phyloP scores from a whole-genome alignment of 352 stramenopile genomes.

The Thalassiosira exigua region DNA sequence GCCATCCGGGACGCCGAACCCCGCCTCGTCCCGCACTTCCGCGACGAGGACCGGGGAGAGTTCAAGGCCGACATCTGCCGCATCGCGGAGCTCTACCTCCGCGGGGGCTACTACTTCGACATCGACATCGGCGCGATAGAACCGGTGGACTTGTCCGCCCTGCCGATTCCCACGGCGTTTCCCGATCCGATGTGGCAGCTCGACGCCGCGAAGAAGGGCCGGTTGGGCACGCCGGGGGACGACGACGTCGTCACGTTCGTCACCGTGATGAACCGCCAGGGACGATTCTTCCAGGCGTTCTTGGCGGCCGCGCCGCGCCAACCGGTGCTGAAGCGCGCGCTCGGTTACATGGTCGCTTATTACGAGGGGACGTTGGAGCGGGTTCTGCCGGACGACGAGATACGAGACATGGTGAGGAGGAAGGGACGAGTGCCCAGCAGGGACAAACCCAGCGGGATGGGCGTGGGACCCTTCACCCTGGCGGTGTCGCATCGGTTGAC shows the following conservation, averaged over 20 bases:
- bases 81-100: slow-evolving; percentile 41
- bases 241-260: slow-evolving; percentile 34
- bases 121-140: slow-evolving; percentile 30
- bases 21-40: slow-evolving; percentile 43
- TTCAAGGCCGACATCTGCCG: slow-evolving; percentile 64
- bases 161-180: background rate
- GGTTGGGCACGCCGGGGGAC: background rate
- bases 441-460: background rate
- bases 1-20: slow-evolving; percentile 48
- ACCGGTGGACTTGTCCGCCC: slow-evolving; percentile 1
- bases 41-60: slow-evolving; percentile 28
- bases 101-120: slow-evolving; percentile 55
- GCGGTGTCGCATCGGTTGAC: background rate
- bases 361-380: slow-evolving; percentile 13
- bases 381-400: slow-evolving; percentile 4
- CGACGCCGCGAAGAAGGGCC: background rate
- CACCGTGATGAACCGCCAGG: slow-evolving; percentile 24
- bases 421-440: background rate
- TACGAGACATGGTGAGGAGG: background rate
- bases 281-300: slow-evolving; percentile 36
- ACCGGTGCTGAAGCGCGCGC: slow-evolving; percentile 24
- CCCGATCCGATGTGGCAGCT: background rate
- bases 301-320: slow-evolving; percentile 23
- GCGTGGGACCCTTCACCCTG: slow-evolving; percentile 17
- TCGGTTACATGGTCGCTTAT: slow-evolving; percentile 27